Evolutionary conservation across 2,329 filamentous ascomycete genomes (phyloP).

Genomic region (Graphiopsis chlorocephala): DNA sequence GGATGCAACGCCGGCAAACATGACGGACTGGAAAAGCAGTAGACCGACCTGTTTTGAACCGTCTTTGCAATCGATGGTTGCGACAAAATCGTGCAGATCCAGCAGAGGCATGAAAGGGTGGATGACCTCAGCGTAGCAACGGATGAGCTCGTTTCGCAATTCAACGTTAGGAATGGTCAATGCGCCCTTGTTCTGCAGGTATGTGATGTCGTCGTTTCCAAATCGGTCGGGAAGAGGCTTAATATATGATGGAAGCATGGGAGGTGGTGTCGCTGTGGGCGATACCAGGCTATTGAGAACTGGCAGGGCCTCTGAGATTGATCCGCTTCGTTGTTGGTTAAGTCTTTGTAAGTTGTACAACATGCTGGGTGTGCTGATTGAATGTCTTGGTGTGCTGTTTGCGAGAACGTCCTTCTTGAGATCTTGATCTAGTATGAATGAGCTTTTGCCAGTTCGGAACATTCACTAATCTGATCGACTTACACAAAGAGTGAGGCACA

Average conservation of each 20-base stretch:
- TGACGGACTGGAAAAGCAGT: conserved; percentile 86
- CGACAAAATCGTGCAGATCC: conserved; percentile 61
- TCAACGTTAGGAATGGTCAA: conserved; percentile 68
- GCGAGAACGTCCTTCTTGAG: conserved; percentile 22
- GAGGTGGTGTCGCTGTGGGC: conserved; percentile 27
- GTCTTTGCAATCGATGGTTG: conserved; percentile 63
- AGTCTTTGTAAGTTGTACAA: conserved; percentile 31
- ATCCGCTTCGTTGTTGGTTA: conserved; percentile 24
- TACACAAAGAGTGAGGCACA: conserved; percentile 64
- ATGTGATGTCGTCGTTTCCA: conserved; percentile 76
- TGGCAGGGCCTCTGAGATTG: conserved; percentile 25
- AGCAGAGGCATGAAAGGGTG: conserved; percentile 92
- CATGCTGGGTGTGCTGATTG: conserved; percentile 30
- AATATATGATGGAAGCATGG: conserved; percentile 65
- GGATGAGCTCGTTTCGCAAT: conserved; percentile 77
- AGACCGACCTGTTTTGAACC: conserved; percentile 73
- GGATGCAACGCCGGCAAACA: conserved; percentile 89
- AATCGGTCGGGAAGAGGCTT: conserved; percentile 76
- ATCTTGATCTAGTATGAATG: conserved; percentile 28
- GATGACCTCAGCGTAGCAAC: conserved; percentile 82
- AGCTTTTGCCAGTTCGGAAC: not conserved
- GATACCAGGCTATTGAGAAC: conserved; percentile 27
- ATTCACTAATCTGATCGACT: conserved; percentile 32
- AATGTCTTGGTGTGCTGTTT: conserved; percentile 20
- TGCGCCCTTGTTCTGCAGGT: conserved; percentile 80